Evolutionary conservation across 805 yeast species (phyloP), one percentile per base, ranked within the genome.

Genomic region (Candida arabinofermentans): DNA sequence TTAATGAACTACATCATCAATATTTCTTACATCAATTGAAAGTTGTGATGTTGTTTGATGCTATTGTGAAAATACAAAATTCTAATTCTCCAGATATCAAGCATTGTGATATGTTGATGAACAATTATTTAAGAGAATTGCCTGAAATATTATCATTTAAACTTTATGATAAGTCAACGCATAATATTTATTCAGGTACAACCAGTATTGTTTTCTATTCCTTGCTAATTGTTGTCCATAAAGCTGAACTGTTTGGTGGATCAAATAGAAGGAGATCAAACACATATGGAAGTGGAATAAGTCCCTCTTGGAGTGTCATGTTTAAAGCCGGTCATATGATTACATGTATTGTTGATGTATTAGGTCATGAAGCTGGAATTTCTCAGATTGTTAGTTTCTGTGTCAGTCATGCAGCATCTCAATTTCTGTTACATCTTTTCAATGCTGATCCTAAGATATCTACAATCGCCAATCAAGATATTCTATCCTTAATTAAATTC

Each of bases 301-400:
- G 77, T 55, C 83, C 85, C 3, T 75, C 83, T 12, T 77, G 85
- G 81, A 83, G 86, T 10, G 79, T 83, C 41, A 82, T 86, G 8
- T 83, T 82, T 66, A 85, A 81, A 58, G 84, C 89, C 1, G 86
- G 90, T 2, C 76, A 85, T 52, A 81, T 81, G 82, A 81, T 84
- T 17, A 29, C 42, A 2, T 32, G 30, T 19, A 41, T 44, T 10
- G 29, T 40, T 14, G 37, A 44, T 13, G 14, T 17, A 6, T 16
- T 36, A 3, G 44, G 43, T 9, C 22, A 31, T 17, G 35, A 37
- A 16, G 42, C 36, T 13, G 16, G 24, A 6, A 19, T 33, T 3
- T 41, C 42, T 3, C 48, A 36, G 18, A 14, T 35, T 8, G 33
- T 41, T n/a, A 22, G 41, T 13, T 34, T 27, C 19, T 41, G 48